Conservation (phyloP, 768 basidiomycete species). For the Boletus vinaceobasis region DNA sequence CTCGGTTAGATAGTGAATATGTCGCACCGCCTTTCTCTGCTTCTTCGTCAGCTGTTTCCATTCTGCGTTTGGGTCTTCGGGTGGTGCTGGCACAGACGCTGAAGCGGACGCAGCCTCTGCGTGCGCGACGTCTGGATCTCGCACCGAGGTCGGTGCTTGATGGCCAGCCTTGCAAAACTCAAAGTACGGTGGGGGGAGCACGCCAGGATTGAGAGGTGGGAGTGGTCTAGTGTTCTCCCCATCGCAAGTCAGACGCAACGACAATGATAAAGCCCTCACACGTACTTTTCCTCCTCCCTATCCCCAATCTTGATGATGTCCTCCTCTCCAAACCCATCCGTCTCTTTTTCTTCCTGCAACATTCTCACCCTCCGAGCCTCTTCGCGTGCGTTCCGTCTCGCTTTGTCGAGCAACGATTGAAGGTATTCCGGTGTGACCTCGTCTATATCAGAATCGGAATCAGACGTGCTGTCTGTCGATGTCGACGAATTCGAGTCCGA, state of each 20-base stretch:
- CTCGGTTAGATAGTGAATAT: neutral
- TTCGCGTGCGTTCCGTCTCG: constrained; percentile 48
- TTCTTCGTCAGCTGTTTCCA: constrained; percentile 71
- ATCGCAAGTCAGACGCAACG: neutral
- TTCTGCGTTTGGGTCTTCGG: constrained; percentile 56
- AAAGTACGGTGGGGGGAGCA: constrained; percentile 64
- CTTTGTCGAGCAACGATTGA: constrained; percentile 59
- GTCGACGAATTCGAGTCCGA: constrained; percentile 34
- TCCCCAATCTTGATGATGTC: constrained; percentile 49
- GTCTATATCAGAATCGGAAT: constrained; percentile 35
- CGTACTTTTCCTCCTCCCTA: constrained; percentile 32
- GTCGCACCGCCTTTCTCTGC: constrained; percentile 65
- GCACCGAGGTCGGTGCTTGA: constrained; percentile 44
- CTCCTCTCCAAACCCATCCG: constrained; percentile 43
- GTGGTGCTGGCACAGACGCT: constrained; percentile 52
- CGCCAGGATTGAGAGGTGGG: constrained; percentile 64
- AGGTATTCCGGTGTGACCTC: constrained; percentile 57
- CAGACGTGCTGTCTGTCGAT: constrained; percentile 33
- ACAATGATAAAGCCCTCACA: constrained; percentile 21
- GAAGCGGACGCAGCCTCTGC: constrained; percentile 51
- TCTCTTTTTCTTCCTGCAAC: constrained; percentile 23
- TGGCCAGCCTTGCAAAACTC: constrained; percentile 43
- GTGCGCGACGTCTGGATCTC: constrained; percentile 60
- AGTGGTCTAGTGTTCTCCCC: constrained; percentile 41
- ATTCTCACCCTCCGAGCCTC: constrained; percentile 22